Conservation (phyloP, 805 yeast species). For the Kockiozyma suomiensis region DNA sequence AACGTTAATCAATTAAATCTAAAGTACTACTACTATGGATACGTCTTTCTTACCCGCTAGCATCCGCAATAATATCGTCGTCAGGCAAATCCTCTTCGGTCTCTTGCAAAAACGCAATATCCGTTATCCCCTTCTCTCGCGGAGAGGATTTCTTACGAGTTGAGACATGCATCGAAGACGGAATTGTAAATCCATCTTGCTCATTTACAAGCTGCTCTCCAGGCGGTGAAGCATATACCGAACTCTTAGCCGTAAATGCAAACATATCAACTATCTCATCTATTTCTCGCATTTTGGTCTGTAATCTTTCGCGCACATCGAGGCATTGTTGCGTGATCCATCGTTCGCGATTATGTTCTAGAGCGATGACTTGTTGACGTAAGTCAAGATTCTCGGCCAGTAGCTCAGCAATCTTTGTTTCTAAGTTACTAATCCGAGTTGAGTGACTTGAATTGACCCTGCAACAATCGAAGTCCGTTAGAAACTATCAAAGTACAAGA, state of each 20-base stretch:
- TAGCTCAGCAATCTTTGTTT: slow-evolving; percentile 20
- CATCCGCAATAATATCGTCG: not conserved
- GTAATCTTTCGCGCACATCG: slow-evolving; percentile 13
- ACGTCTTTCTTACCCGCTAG: not conserved
- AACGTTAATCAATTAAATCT: not conserved
- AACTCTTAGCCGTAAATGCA: slow-evolving; percentile 11
- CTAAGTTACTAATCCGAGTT: slow-evolving; percentile 26
- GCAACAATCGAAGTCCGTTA: not conserved
- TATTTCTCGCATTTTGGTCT: slow-evolving; percentile 21
- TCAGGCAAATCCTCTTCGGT: not conserved
- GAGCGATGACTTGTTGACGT: slow-evolving; percentile 24
- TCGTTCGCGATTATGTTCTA: slow-evolving; percentile 19
- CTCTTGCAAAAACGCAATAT: not conserved
- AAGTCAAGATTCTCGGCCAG: slow-evolving; percentile 30
- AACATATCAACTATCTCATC: slow-evolving; percentile 19
- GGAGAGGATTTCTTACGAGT: slow-evolving; percentile 22
- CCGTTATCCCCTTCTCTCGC: not conserved
- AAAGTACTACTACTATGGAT: not conserved
- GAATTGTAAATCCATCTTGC: not conserved
- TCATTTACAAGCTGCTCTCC: not conserved
- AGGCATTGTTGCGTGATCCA: slow-evolving; percentile 14
- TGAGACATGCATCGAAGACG: slow-evolving; percentile 8
- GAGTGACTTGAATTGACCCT: slow-evolving; percentile 33
- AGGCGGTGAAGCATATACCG: not conserved
- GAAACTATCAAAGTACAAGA: not conserved